Percentiles rank a stretch among this genome's conserved stretches.
Evolutionary conservation across 441 rosid species (phyloP).

Genomic region (Erodium moschatum): DNA sequence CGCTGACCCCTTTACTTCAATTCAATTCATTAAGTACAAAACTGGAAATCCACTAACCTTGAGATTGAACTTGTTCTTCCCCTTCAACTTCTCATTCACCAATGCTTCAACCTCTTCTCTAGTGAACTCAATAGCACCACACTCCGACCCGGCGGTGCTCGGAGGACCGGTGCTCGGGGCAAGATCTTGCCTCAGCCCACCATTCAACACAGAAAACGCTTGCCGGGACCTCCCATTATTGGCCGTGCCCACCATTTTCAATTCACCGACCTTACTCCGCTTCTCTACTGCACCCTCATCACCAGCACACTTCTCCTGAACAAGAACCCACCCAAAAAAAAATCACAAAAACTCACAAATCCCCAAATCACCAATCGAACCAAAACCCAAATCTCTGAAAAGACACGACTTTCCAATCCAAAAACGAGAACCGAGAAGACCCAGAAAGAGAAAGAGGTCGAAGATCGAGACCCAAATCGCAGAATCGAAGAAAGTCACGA

Average conservation of each 20-base stretch:
- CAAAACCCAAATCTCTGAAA: constrained; percentile 10
- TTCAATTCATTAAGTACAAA: neutral
- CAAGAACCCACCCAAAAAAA: constrained; percentile 15
- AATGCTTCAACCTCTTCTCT: constrained; percentile 58
- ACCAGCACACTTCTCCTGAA: constrained; percentile 22
- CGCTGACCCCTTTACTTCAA: neutral
- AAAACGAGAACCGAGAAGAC: neutral
- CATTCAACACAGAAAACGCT: constrained; percentile 51
- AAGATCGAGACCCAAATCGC: constrained; percentile 16
- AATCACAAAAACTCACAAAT: constrained; percentile 6
- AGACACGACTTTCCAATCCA: constrained; percentile 1
- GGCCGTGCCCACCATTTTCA: constrained; percentile 70
- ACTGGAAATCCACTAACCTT: constrained; percentile 39
- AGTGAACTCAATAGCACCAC: constrained; percentile 49
- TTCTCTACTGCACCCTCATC: constrained; percentile 34
- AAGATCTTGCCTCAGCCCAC: constrained; percentile 51
- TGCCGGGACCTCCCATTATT: constrained; percentile 60
- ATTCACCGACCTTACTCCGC: constrained; percentile 22
- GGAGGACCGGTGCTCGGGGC: constrained; percentile 50
- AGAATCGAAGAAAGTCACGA: neutral
- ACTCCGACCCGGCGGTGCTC: constrained; percentile 62
- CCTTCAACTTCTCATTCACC: constrained; percentile 44
- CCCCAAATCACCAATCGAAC: constrained; percentile 10
- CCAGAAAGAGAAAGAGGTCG: too few species aligned
- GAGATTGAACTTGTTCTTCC: constrained; percentile 62